Base-by-base conservation (phyloP, 2,329 filamentous ascomycete genomes). In the Trichoderma sp. region DNA sequence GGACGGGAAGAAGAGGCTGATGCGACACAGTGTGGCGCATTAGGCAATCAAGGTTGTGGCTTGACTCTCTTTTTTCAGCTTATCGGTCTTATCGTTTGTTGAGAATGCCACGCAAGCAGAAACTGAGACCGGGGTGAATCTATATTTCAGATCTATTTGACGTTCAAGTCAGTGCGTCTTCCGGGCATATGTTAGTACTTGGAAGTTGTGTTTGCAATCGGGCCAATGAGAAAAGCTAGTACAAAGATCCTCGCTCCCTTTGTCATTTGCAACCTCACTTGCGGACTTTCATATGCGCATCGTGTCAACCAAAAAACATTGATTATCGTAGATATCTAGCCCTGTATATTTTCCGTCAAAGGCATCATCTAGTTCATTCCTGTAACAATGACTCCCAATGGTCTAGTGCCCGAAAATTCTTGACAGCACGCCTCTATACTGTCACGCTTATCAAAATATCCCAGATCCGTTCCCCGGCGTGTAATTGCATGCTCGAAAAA, bases 311-410 rank as follows among this genome's bases (percentile, higher is more conserved):
- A 27, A 60, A 66, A 69, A 60, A 60, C 45, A 63, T 74, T 74
- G 56, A 75, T 74, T 68, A 75, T 67, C 50, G 60, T 69, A 75
- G 72, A 68, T 69, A 69, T 75, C 72, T 75, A 75, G 63, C 64
- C 72, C 60, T 64, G 69, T 73, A 73, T 73, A 62, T 73, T 53
- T 74, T 35, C 31, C 29, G 14, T 35, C 59, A 56, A 63, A 68
- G 53, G 53, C 72, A 63, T 75, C 31, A 68, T 75, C 72, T 75
- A 75, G 60, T 63, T 63, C 60, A 33, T 67, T 35, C 65, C 56
- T 68, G 67, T 60, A 72, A 35, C 24, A 63, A 41, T 35, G 67
- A 72, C 62, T 72, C 67, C 67, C 50, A 62, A 56, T 62, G 27
- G 56, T 72, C 62, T 62, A 38, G 74, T 64, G 68, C 62, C 68